Percentiles rank a stretch among this genome's conserved stretches.
Conservation (phyloP, 768 basidiomycete genomes). For the Rhodotorula graminis region DNA sequence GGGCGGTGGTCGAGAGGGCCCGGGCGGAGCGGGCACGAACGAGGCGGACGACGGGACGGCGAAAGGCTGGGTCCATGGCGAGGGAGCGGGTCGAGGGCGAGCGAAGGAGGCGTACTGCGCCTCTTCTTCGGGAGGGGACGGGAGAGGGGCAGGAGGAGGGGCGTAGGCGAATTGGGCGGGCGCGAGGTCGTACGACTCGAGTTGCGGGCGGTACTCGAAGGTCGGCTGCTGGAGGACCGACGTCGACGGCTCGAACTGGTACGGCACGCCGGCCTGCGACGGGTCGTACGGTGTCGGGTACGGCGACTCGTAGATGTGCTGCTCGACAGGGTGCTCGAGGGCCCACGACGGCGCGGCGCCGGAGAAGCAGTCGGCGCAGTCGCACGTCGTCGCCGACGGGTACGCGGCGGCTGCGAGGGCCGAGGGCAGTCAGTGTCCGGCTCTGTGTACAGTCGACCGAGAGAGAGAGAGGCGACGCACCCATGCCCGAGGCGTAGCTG, state of each 20-base stretch:
- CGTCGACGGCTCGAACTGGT: neutral
- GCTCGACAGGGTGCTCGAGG: neutral
- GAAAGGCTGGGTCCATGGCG: neutral
- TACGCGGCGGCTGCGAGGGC: neutral
- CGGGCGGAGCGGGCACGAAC: neutral
- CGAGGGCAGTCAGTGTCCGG: neutral
- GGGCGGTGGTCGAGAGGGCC: no score
- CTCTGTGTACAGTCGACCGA: no score
- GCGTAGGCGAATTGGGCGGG: no score
- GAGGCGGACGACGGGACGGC: neutral
- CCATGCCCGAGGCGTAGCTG: no score
- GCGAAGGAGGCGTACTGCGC: neutral
- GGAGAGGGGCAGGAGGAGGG: neutral
- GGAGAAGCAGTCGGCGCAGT: neutral
- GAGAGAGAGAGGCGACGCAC: no score
- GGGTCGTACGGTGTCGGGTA: neutral
- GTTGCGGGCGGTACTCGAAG: neutral
- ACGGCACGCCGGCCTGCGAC: neutral
- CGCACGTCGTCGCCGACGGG: neutral
- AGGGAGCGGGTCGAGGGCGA: neutral
- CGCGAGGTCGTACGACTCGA: neutral
- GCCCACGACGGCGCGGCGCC: no score
- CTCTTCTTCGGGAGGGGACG: neutral
- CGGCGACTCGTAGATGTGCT: neutral
- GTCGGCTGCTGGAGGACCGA: no score